Evolutionary conservation across 805 yeast genomes (phyloP), one percentile per base, ranked within the genome.

Genomic region (Jamesozyma lodderae): DNA sequence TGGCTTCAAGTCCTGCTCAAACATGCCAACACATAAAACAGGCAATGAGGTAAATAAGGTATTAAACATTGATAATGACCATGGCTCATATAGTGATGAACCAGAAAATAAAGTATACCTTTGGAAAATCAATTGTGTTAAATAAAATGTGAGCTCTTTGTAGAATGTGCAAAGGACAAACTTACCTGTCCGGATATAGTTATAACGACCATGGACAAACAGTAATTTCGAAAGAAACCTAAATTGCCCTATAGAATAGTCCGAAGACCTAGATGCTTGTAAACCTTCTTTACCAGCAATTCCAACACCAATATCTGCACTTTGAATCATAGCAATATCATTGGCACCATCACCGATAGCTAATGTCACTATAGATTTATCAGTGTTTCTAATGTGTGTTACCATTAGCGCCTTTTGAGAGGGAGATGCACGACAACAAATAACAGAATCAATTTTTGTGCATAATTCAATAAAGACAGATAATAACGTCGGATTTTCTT

Each of bases 341-440:
- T 92, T 92, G 2, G 99, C 99, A 46, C 99, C 99, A 63, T 92
- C 99, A 6, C 99, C 99, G 55, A 92, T 83, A 0, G 98, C 98
- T 44, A 92, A 68, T 0, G 96, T 86, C 5, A 92, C 96, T 29
- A 83, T 71, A 2, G 63, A 63, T 35, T 70, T 77, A 50, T 81
- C 72, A 41, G 79, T 64, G n/a, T 70, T 65, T 36, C 97, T 70
- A n/a, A 94, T 86, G 24, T 78, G 70, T 20, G 75, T 61, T 2
- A 92, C 97, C 84, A 92, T 79, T 21, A 73, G 67, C 1, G 97
- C 96, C 63, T 92, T 92, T 59, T 92, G 99, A 0, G 96, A 79
- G 0, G 99, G 99, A 6, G 95, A 81, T 0, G 97, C 97, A 45
- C 99, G 77, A 59, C 98, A 92, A 53, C 95, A 84, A 31, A 92